Base-by-base conservation (phyloP, 768 basidiomycete species). In the Candolleomyces eurysporus region DNA sequence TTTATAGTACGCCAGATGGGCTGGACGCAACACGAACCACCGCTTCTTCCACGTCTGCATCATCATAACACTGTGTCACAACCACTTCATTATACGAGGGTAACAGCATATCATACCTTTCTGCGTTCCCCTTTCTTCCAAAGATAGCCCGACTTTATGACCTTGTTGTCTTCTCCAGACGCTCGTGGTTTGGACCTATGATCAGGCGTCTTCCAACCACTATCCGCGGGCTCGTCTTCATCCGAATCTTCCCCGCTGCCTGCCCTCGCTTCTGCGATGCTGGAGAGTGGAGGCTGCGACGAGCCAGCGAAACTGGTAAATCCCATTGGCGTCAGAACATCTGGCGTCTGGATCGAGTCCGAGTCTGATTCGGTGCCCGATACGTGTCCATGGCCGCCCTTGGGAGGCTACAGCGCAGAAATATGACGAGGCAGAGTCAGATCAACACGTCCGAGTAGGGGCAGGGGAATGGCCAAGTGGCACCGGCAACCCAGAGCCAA, bases 111-210 rank as follows among this genome's bases (percentile, higher is more conserved):
- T 73, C 83, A 60, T 65, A 96, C 96, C 90, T 98, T 98, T 74
- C 97, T 80, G 61, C 94, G 84, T 75, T 97, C 94, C 66, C 96
- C 96, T 81, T 98, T 98, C 85, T 99, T 99, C 86, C 89, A 91
- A 56, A 98, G 78, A 78, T 97, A 98, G 1, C 96, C 97, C 22
- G 90, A 85, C 76, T 95, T 96, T 71, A 96, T 82, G 46, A 92
- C 87, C 36, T 7, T 36, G 52, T 81, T 84, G 69, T 89, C 89
- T 60, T 87, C 87, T 13, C 78, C 76, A 4, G 85, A 81, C 60
- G 81, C 79, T 59, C 79, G 80, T 48, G 77, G 72, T 30, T 71
- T 54, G 16, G 52, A 77, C 52, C 75, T 74, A 49, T 74, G 71
- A 66, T 80, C 81, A 36, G 80, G 81, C 39, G 80, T 78, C 69